Percentiles rank a stretch among this genome's conserved stretches.
phyloP scores from a whole-genome alignment of 1,284 basidiomycete species.

The Ceratobasidium theobromae region DNA sequence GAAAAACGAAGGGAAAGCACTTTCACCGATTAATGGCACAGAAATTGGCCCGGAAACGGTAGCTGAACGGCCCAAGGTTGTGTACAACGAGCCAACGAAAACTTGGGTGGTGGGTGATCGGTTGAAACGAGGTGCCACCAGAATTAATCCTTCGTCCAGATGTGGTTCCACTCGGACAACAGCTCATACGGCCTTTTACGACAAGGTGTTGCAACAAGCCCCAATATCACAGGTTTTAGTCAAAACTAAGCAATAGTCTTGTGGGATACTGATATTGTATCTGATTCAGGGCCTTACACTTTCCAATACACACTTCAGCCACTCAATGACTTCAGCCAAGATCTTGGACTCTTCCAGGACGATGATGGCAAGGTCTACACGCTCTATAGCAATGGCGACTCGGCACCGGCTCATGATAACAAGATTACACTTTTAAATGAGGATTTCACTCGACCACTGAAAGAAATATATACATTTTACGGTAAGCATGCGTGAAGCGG shows the following conservation, averaged over 20 bases:
- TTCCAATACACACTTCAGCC: constrained; percentile 16
- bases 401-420: constrained; percentile 12
- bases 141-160: not conserved
- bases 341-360: constrained; percentile 21
- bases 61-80: constrained; percentile 21
- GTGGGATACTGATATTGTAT: not conserved
- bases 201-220: constrained; percentile 20
- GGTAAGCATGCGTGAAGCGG: not conserved
- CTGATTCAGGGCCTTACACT: constrained; percentile 5
- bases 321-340: constrained; percentile 15
- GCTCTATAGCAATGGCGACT: constrained; percentile 24
- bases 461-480: constrained; percentile 12
- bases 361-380: constrained; percentile 28
- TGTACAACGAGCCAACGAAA: constrained; percentile 17
- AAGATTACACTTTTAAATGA: constrained; percentile 20
- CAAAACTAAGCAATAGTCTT: not conserved
- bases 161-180: constrained; percentile 30
- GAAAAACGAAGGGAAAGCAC: constrained; percentile 28
- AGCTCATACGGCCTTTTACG: not conserved
- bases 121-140: not conserved
- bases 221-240: constrained; percentile 14
- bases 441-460: not conserved
- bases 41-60: constrained; percentile 11
- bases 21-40: constrained; percentile 16
- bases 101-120: constrained; percentile 18